Base-by-base conservation (phyloP, 2,329 filamentous ascomycete species). In the Fusarium sp. region DNA sequence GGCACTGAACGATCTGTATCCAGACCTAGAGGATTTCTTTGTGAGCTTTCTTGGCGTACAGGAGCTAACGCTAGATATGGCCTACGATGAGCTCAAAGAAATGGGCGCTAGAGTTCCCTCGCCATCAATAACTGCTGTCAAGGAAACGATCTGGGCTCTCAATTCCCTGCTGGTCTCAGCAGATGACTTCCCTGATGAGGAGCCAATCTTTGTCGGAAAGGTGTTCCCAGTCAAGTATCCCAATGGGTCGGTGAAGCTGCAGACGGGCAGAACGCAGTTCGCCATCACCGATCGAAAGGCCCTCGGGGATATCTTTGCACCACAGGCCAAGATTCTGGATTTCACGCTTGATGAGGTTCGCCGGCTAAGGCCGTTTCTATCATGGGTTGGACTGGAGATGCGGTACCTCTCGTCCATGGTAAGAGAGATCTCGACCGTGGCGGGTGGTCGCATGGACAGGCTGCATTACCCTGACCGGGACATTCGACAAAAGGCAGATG, bases 281-380 rank as follows among this genome's bases (percentile, higher is more conserved):
- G 76, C 73, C 11, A 76, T 84, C 2, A 55, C 73, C 2, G 82
- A 84, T 51, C 77, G 78, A 27, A 73, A 80, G 8, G 16, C 40
- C 0, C 54, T 82, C 2, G 53, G 47, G 0, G 65, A 73, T 4
- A 53, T 64, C 1, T 84, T 84, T 50, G 18, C 51, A 0, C 18
- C 54, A 6, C 71, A 61, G 11, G 74, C 77, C 4, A 81, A 77
- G 48, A 60, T 79, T 3, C 68, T 84, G 0, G 80, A 82, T 59
- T 83, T 82, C 53, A 66, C 47, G 0, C 48, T 82, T 2, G 72
- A 80, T 7, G 78, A 83, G 1, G 69, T 81, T 5, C 66, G 61
- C 2, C 62, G 57, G 0, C 60, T 84, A 1, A 58, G 57, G 4
- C 73, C 73, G 1, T 78, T 83, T 6, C 13, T 84, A 6, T 43